Conservation (phyloP, 805 yeast species). For the Nakazawaea siamensis region DNA sequence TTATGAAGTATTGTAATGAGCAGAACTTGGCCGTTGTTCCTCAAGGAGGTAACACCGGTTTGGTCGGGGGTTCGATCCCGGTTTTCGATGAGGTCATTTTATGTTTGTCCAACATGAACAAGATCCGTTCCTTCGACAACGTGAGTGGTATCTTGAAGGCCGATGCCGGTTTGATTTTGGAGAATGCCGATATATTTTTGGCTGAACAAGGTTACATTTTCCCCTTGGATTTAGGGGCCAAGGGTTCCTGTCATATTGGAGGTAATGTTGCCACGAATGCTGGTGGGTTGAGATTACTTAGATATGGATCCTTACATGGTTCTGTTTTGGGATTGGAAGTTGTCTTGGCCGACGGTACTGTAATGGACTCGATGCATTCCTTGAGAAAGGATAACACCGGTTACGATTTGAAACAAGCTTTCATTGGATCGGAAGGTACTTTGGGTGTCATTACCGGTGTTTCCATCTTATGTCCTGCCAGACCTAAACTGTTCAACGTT, state of each 20-base stretch:
- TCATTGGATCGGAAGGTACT: conserved; percentile 93
- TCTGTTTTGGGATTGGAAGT: conserved; percentile 86
- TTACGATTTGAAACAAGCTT: conserved; percentile 83
- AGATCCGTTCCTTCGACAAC: conserved; percentile 72
- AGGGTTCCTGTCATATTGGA: conserved; percentile 94
- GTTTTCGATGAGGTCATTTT: conserved; percentile 84
- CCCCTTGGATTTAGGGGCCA: conserved; percentile 93
- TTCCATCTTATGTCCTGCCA: conserved; percentile 81
- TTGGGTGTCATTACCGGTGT: conserved; percentile 87
- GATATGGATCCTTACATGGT: conserved; percentile 92
- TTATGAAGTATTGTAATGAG: conserved; percentile 75
- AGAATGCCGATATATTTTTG: conserved; percentile 70
- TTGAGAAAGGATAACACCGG: conserved; percentile 95
- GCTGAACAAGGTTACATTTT: conserved; percentile 82
- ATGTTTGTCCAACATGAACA: conserved; percentile 62
- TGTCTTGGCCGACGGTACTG: conserved; percentile 84
- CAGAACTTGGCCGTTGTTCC: conserved; percentile 80
- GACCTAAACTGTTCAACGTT: conserved; percentile 80
- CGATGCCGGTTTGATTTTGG: conserved; percentile 88
- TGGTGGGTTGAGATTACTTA: conserved; percentile 81
- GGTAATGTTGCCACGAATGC: conserved; percentile 96
- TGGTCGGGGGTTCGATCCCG: conserved; percentile 92
- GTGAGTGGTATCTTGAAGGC: conserved; percentile 80
- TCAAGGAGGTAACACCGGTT: conserved; percentile 95
- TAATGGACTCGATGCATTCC: conserved; percentile 72